Evolutionary conservation across 768 basidiomycete species (phyloP).

Genomic region (Inosperma sp.): DNA sequence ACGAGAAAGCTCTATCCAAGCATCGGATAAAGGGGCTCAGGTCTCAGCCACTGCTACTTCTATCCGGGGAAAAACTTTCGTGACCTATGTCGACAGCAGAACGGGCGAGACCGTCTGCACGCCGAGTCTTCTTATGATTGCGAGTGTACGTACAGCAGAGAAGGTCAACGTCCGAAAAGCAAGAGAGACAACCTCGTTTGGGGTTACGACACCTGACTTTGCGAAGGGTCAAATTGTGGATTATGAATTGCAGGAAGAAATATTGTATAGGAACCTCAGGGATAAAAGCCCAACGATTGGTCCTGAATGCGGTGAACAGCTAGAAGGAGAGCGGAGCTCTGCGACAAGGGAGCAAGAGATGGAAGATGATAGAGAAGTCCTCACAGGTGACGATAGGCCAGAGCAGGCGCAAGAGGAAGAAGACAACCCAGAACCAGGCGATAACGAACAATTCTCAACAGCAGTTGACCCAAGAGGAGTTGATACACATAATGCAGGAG

Average conservation of each 20-base stretch:
- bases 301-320: background rate
- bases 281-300: background rate
- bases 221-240: background rate
- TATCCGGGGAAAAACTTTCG: background rate
- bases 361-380: constrained; percentile 8
- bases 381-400: background rate
- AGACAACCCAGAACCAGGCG: background rate
- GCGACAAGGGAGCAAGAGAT: constrained; percentile 1
- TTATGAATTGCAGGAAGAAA: constrained; percentile 1
- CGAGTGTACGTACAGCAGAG: background rate
- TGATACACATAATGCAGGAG: background rate
- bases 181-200: background rate
- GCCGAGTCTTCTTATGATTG: background rate
- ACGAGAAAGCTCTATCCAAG: background rate
- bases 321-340: background rate
- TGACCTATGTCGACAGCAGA: constrained; percentile 2
- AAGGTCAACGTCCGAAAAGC: background rate
- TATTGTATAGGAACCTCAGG: background rate
- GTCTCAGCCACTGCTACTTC: background rate
- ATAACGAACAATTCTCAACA: no score
- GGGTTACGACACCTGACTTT: constrained; percentile 4
- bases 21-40: background rate
- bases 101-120: background rate
- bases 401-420: background rate
- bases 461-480: background rate